These are phyloP conservation scores for Elaphomyces granulatus DNA, from an alignment of 495 filamentous ascomycete genomes.

Conservation along the genomic window DNA sequence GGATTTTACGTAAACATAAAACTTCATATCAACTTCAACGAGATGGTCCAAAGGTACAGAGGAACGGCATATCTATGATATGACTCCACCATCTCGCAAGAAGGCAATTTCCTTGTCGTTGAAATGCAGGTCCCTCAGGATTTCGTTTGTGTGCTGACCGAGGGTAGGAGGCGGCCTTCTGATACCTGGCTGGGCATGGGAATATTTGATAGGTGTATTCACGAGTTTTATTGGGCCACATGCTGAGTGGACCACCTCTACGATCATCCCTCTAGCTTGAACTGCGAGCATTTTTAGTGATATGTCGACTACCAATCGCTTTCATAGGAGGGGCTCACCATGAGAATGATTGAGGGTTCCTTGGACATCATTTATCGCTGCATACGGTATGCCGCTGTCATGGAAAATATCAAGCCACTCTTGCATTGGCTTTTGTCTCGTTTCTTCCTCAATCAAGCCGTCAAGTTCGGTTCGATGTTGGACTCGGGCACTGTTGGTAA, in stretches of 20 bases:
- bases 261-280: constrained; percentile 72
- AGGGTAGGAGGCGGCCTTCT: constrained; percentile 70
- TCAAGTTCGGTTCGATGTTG: constrained; percentile 65
- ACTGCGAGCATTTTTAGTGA: constrained; percentile 32
- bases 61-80: constrained; percentile 33
- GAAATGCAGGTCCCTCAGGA: constrained; percentile 55
- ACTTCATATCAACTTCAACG: no score
- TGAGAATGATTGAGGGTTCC: constrained; percentile 73
- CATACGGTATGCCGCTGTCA: constrained; percentile 85
- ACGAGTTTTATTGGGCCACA: constrained; percentile 83
- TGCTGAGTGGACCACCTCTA: constrained; percentile 63
- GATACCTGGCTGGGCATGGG: constrained; percentile 62
- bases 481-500: constrained; percentile 71
- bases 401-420: constrained; percentile 86
- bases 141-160: constrained; percentile 85
- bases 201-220: constrained; percentile 95
- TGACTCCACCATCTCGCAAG: constrained; percentile 53
- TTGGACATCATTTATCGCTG: constrained; percentile 86
- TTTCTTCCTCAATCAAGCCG: constrained; percentile 57
- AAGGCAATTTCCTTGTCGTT: constrained; percentile 43
- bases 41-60: constrained; percentile 3
- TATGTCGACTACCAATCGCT: background rate
- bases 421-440: constrained; percentile 61
- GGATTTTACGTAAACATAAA: background rate
- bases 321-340: constrained; percentile 25